Evolutionary conservation across 2,329 filamentous ascomycete species (phyloP).

Genomic region (Aspergillus neoniger): DNA sequence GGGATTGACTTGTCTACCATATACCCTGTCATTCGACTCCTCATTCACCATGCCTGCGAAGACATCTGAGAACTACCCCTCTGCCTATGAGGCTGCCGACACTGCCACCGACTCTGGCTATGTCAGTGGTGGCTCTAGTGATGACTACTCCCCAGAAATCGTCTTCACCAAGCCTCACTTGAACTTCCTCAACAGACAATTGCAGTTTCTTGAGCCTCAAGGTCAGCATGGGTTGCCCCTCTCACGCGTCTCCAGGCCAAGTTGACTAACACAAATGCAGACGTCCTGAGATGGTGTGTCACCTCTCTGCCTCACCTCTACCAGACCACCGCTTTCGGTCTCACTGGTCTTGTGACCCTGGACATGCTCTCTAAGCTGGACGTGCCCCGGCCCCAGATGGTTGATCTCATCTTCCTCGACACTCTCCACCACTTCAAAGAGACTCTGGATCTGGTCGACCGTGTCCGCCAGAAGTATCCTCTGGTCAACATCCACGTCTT

Average conservation of each 20-base stretch:
- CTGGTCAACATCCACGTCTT: constrained; percentile 82
- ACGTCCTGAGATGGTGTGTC: constrained; percentile 90
- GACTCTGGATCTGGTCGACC: constrained; percentile 72
- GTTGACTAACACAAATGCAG: constrained; percentile 42
- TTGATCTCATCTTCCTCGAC: constrained; percentile 71
- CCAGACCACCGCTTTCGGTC: constrained; percentile 80
- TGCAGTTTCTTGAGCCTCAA: constrained; percentile 83
- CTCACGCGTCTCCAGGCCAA: constrained; percentile 16
- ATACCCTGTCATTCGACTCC: not conserved
- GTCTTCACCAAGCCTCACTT: constrained; percentile 86
- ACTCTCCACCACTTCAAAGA: constrained; percentile 81
- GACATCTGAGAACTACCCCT: constrained; percentile 39
- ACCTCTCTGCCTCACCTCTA: constrained; percentile 86
- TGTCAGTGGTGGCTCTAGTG: constrained; percentile 65
- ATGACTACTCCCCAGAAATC: constrained; percentile 69
- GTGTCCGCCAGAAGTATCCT: constrained; percentile 74
- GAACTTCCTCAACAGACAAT: constrained; percentile 84
- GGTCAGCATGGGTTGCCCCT: constrained; percentile 44
- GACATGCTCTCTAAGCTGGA: constrained; percentile 64
- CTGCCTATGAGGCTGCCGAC: constrained; percentile 41
- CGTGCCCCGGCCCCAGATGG: constrained; percentile 51
- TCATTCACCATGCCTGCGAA: constrained; percentile 41
- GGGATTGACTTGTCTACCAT: constrained; percentile 12
- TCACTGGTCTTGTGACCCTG: constrained; percentile 78
- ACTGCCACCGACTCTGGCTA: constrained; percentile 83